These are phyloP conservation scores for Chamaecrista fasciculata DNA, from an alignment of 306 rosid genomes.

Conservation along the genomic window DNA sequence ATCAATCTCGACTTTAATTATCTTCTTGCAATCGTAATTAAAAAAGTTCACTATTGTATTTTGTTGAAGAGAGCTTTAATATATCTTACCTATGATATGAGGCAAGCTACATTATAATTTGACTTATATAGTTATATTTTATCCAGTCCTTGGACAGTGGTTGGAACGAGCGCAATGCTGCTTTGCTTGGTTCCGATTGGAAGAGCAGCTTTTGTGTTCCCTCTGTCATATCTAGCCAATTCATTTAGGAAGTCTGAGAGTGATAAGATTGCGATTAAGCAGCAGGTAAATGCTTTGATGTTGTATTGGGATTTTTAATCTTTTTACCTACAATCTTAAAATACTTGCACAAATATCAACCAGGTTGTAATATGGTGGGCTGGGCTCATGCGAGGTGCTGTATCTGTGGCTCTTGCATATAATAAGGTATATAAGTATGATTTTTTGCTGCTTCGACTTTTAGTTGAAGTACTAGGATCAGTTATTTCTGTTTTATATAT, in stretches of 20 bases:
- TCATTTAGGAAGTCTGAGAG: constrained; percentile 27
- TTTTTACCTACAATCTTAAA: not conserved
- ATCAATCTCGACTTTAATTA: not conserved
- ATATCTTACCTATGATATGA: not conserved
- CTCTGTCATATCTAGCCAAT: constrained; percentile 47
- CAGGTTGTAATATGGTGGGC: constrained; percentile 73
- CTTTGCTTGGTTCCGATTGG: constrained; percentile 50
- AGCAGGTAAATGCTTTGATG: constrained; percentile 44
- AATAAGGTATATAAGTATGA: constrained; percentile 44
- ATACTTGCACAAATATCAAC: constrained; percentile 13
- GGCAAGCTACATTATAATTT: not conserved
- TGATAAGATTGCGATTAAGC: constrained; percentile 51
- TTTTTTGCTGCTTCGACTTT: not conserved
- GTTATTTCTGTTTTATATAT: not conserved
- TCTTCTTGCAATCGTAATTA: not conserved
- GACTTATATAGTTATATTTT: constrained; percentile 8
- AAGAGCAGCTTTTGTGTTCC: constrained; percentile 66
- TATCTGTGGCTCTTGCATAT: constrained; percentile 65
- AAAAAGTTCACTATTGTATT: not conserved
- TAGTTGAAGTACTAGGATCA: not conserved
- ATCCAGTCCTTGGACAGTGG: constrained; percentile 47
- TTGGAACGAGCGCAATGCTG: constrained; percentile 43
- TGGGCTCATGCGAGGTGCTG: constrained; percentile 71
- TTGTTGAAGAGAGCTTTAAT: not conserved
- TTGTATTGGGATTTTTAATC: not conserved